These are phyloP conservation scores for Cladochytrium replicatum DNA, from an alignment of 192 early-diverging fungal genomes.

Conservation along the genomic window DNA sequence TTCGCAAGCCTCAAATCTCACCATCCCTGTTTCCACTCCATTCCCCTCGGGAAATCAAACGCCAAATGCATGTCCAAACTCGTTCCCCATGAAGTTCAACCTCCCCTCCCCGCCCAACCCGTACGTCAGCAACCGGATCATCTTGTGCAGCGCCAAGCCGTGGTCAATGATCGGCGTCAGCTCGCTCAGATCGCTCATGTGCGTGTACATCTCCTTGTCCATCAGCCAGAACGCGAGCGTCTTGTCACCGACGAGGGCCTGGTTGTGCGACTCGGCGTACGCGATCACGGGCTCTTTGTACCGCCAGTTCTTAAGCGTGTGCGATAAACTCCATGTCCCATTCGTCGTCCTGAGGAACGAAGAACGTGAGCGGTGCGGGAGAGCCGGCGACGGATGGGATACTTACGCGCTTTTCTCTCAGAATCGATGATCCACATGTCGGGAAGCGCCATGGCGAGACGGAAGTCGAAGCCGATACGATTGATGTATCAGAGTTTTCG, in stretches of 20 bases:
- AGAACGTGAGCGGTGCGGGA: background rate
- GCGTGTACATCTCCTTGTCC: conserved; percentile 98
- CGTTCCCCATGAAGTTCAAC: conserved; percentile 94
- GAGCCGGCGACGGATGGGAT: too few relatives aligned
- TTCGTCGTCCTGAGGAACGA: conserved; percentile 66
- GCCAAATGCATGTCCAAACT: conserved; percentile 97
- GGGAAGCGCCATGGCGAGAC: conserved; percentile 90
- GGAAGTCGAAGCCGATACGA: conserved; percentile 95
- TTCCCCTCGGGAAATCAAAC: too few relatives aligned
- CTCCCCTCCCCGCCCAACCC: conserved; percentile 93
- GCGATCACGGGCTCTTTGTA: conserved; percentile 89
- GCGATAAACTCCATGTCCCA: conserved; percentile 84
- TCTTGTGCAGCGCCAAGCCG: conserved; percentile 90
- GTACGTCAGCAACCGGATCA: conserved; percentile 89
- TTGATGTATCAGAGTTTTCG: too few relatives aligned
- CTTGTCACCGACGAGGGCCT: conserved; percentile 97
- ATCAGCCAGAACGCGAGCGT: conserved; percentile 98
- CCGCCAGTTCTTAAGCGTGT: conserved; percentile 79
- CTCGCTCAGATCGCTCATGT: conserved; percentile 75
- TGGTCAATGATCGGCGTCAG: conserved; percentile 86
- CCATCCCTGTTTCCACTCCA: conserved; percentile 86
- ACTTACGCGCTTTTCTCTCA: conserved; percentile 65
- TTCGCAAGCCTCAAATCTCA: conserved; percentile 14
- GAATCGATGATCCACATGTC: conserved; percentile 99
- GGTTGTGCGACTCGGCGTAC: conserved; percentile 94